Base-by-base conservation (phyloP, 1,284 basidiomycete genomes). In the Gymnopus androsaceus region DNA sequence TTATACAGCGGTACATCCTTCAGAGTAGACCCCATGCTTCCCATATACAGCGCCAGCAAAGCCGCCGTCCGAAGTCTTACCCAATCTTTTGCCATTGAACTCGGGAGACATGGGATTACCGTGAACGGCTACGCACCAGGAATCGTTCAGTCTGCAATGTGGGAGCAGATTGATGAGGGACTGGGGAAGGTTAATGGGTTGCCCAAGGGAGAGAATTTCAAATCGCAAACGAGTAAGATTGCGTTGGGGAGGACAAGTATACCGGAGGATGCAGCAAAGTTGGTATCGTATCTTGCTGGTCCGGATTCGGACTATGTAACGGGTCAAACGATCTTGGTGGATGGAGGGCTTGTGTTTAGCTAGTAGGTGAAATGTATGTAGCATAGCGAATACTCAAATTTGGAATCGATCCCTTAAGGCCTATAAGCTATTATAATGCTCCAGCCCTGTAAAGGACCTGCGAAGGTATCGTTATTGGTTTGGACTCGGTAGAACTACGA, bases 41-140 rank as follows among this genome's bases (percentile, higher is more conserved):
- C 48, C 21, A 42, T 53, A 17, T 60, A 60, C 42, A 47, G 56
- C 38, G 56, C 59, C 1, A 55, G 47, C 33, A 60, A 60, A 40
- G 53, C 59, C 30, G 59, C 59, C 30, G 59, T 60, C 4, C 52
- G 59, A 36, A 57, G 56, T 19, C 27, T 60, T 3, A 60, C 59
- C 1, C 59, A 60, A 30, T 41, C 52, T 6, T 57, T 60, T 12
- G 59, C 59, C 19, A 34, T 55, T 7, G 56, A 57, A 30, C 46
- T 54, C n/a, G 59, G 45, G 19, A 44, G 23, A n/a, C 44, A 53
- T 28, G 49, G 53, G 21, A 55, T 60, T 31, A 60, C 59, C n/a
- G 56, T 57, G 11, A 60, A 60, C 30, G 59, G 52, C 1, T 60
- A 57, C 27, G 59, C 59, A 3, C 59, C 59, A 4, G 59, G 59